Percentiles rank a stretch among this genome's conserved stretches.
Evolutionary conservation across 2,329 filamentous ascomycete species (phyloP).

Genomic region (Nemania sp.): DNA sequence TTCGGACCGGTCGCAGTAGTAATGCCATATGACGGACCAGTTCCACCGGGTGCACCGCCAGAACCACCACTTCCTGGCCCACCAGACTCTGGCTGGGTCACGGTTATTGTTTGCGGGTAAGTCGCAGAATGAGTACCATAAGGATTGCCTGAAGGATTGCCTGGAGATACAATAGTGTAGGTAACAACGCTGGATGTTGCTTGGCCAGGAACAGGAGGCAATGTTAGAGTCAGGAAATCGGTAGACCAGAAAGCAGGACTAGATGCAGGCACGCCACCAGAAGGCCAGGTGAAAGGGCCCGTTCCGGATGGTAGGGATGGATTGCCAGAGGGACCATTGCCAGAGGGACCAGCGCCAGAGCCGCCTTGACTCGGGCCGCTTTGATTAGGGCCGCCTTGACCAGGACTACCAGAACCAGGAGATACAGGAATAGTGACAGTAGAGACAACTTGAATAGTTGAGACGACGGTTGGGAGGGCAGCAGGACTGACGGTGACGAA

Average conservation of each 20-base stretch:
- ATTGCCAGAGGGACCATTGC: conserved; percentile 22
- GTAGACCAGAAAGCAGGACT: conserved; percentile 34
- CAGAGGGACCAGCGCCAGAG: conserved; percentile 26
- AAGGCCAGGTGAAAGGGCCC: conserved; percentile 29
- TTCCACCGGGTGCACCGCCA: background rate
- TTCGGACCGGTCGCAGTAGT: background rate
- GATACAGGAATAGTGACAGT: conserved; percentile 36
- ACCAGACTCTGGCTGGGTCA: conserved; percentile 19
- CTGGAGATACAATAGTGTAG: conserved; percentile 35
- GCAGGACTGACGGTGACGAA: conserved; percentile 51
- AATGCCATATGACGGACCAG: background rate
- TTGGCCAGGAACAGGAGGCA: conserved; percentile 30
- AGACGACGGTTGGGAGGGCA: conserved; percentile 35
- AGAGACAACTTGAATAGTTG: conserved; percentile 36
- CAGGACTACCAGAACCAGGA: conserved; percentile 24
- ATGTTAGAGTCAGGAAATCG: conserved; percentile 35
- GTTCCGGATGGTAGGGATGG: conserved; percentile 26
- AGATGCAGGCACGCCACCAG: conserved; percentile 25
- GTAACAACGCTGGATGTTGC: conserved; percentile 27
- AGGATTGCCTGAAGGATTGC: conserved; percentile 10
- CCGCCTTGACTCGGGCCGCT: conserved; percentile 21
- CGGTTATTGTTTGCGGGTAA: conserved; percentile 18
- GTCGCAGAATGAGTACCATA: conserved; percentile 8
- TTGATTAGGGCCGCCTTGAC: conserved; percentile 24
- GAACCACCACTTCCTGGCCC: conserved; percentile 5